These are phyloP conservation scores for Inonotus obliquus DNA, from an alignment of 1,284 basidiomycete species.

Conservation along the genomic window DNA sequence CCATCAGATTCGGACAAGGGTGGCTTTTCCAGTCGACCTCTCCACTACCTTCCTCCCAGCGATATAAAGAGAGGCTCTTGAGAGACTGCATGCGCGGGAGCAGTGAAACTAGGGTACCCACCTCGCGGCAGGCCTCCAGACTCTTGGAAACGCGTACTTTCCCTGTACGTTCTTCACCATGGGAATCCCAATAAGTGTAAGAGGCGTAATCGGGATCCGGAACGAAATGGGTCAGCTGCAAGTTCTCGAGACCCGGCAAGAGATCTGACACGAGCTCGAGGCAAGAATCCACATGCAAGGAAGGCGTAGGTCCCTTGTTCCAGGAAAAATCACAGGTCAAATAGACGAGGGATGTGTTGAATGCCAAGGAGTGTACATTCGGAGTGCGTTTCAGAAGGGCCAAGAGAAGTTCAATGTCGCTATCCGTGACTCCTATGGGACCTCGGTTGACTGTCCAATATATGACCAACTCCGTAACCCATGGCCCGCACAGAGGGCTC, in stretches of 20 bases:
- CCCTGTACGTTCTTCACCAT: neutral
- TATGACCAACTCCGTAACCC: slow-evolving; percentile 1
- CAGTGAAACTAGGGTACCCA: neutral
- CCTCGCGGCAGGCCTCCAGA: neutral
- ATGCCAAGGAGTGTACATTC: neutral
- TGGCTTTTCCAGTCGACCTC: neutral
- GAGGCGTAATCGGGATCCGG: neutral
- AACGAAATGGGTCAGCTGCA: neutral
- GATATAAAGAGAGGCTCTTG: neutral
- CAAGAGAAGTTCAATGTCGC: neutral
- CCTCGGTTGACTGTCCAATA: neutral
- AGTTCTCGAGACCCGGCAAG: neutral
- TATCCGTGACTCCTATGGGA: neutral
- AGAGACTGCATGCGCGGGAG: neutral
- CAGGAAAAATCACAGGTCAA: neutral
- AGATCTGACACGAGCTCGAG: neutral
- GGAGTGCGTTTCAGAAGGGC: neutral
- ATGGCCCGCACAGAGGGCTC: slow-evolving; percentile 1
- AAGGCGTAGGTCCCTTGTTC: neutral
- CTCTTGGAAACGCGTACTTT: neutral
- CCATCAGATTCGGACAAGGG: neutral
- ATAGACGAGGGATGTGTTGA: neutral
- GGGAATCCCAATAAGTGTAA: neutral
- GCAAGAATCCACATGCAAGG: neutral
- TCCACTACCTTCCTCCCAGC: neutral